phyloP scores from a whole-genome alignment of 2,329 filamentous ascomycete species.

The Biscogniauxia marginata region DNA sequence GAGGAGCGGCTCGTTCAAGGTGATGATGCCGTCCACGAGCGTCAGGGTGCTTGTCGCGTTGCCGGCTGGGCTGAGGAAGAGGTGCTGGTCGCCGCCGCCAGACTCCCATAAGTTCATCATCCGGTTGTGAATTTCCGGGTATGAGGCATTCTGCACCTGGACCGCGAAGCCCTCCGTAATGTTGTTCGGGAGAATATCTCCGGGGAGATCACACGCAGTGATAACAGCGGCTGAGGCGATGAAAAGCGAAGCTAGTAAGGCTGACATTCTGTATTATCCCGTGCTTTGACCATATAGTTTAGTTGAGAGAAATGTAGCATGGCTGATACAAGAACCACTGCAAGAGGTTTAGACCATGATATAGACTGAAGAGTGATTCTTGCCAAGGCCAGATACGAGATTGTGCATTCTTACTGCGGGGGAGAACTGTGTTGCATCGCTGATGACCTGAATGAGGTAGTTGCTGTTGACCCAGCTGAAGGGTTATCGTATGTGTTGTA shows the following conservation, averaged over 20 bases:
- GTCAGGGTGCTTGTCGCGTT: slow-evolving; percentile 36
- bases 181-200: slow-evolving; percentile 29
- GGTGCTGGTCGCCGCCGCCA: slow-evolving; percentile 40
- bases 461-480: not conserved
- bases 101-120: slow-evolving; percentile 38
- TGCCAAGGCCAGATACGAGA: not conserved
- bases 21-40: slow-evolving; percentile 39
- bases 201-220: slow-evolving; percentile 32
- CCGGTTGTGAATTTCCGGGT: slow-evolving; percentile 37
- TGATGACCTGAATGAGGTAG: not conserved
- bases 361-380: not conserved
- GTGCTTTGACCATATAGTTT: too few species aligned
- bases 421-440: not conserved
- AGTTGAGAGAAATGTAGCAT: too few species aligned
- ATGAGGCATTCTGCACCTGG: slow-evolving; percentile 37
- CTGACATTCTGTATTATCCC: not conserved
- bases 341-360: not conserved
- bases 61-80: slow-evolving; percentile 39
- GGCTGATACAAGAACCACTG: too few species aligned
- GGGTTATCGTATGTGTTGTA: not conserved
- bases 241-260: not conserved
- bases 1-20: slow-evolving; percentile 25
- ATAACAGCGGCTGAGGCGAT: slow-evolving; percentile 15
- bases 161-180: slow-evolving; percentile 36
- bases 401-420: not conserved